Conservation (phyloP, 31 red algal species). For the Endocladia muricata region DNA sequence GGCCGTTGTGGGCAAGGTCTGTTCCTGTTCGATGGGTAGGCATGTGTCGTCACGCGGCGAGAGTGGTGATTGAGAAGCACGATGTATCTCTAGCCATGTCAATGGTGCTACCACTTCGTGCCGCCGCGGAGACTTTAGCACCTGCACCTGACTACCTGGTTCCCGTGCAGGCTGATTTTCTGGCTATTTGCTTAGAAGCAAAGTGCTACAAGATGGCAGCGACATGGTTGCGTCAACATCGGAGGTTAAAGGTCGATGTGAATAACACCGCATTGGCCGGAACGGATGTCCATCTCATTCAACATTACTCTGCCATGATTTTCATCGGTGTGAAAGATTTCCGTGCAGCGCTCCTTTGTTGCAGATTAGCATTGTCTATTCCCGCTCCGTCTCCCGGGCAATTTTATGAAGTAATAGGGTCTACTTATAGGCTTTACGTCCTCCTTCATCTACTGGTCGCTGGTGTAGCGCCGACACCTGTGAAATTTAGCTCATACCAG, state of each 20-base stretch:
- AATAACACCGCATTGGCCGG: conserved; percentile 22
- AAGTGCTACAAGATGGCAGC: conserved; percentile 49
- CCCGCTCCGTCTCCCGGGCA: conserved; percentile 25
- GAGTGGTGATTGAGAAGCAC: conserved; percentile 20
- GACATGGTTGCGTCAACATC: conserved; percentile 19
- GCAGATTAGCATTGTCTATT: conserved; percentile 52
- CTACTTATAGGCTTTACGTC: conserved; percentile 52
- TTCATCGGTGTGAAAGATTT: conserved; percentile 52
- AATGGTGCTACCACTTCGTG: conserved; percentile 33
- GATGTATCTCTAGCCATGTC: conserved; percentile 27
- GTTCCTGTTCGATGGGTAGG: conserved; percentile 38
- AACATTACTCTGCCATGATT: conserved; percentile 67
- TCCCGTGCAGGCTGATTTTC: conserved; percentile 50
- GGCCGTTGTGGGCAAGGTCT: not conserved
- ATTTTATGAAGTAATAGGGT: conserved; percentile 45
- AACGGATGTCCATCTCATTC: conserved; percentile 62
- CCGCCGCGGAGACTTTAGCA: conserved; percentile 34
- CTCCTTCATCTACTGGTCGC: conserved; percentile 56
- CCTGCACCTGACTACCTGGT: conserved; percentile 39
- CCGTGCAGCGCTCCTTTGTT: conserved; percentile 38
- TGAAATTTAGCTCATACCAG: conserved; percentile 33
- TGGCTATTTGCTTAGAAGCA: conserved; percentile 58
- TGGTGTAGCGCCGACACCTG: conserved; percentile 31
- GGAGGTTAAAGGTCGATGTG: conserved; percentile 27
- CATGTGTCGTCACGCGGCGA: conserved; percentile 38